Evolutionary conservation across 345 rosid species (phyloP), one percentile per base, ranked within the genome.

Genomic region (Moricandia moricandioides): DNA sequence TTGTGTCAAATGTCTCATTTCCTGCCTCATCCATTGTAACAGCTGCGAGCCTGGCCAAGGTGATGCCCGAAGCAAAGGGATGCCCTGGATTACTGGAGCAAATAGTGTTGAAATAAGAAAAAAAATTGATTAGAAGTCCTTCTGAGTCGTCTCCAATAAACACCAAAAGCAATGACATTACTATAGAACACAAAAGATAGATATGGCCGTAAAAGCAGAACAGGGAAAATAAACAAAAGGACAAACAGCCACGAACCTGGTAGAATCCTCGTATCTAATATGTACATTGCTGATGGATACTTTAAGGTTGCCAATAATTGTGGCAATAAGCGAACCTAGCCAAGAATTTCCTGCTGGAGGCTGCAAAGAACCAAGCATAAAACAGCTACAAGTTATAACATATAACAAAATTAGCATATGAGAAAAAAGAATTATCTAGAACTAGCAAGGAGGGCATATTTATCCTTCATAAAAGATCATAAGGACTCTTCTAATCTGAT

Each of bases 211-310:
- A 72, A 26, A 73, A 40, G 30, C 49, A 64, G 17, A 49, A 54
- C 58, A 65, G 11, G 13, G n/a, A 51, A 40, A 21, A 16, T 27
- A 69, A 45, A 40, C 8, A 17, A 7, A 60, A 69, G 63, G 64
- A 47, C 39, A 67, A 37, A 67, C 51, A 71, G 59, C 61, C 70
- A 80, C 86, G 69, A 75, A 95, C 99, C 96, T 95, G 78, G 84
- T 72, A 57, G 89, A 87, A 83, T 95, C 97, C 84, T 95, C 99
- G 51, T 88, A 90, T 91, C 99, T 87, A 78, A 95, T 81, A 86
- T 95, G 99, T 77, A 95, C 97, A 85, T 95, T 95, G 92, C 88
- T 90, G 74, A 95, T 92, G 67, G 99, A 88, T 84, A 95, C 90
- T 86, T 92, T 95, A 67, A 95, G 92, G 77, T 95, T 95, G 82